These are phyloP conservation scores for Dendrobium huoshanense DNA, from an alignment of 106 monocot species.

Conservation along the genomic window DNA sequence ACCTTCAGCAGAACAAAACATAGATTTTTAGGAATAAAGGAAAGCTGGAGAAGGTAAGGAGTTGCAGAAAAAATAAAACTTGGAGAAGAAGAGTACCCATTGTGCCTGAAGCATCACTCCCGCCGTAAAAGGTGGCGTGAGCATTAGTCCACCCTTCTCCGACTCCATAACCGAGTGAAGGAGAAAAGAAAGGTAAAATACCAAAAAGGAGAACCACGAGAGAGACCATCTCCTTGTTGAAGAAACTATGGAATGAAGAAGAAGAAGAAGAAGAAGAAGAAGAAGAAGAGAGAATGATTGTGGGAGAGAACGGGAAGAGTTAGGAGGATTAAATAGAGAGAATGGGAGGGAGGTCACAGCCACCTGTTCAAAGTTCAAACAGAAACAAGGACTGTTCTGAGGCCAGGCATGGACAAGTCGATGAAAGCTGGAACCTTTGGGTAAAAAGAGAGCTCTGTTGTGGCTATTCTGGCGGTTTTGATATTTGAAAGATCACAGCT, in stretches of 20 bases:
- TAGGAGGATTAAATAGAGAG: constrained; percentile 6
- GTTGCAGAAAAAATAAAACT: neutral
- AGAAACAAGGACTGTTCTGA: neutral
- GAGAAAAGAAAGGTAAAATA: constrained; percentile 15
- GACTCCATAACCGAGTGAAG: constrained; percentile 21
- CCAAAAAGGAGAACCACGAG: constrained; percentile 10
- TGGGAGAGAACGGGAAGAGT: neutral
- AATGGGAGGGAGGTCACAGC: neutral
- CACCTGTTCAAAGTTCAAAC: neutral
- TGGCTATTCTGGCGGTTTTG: neutral
- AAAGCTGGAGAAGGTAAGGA: neutral
- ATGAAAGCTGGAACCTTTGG: neutral
- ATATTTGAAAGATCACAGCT: neutral
- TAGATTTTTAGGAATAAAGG: neutral
- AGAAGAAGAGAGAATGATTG: neutral
- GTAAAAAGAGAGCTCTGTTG: neutral
- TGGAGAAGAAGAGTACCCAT: constrained; percentile 35
- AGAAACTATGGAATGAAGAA: neutral
- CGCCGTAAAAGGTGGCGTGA: constrained; percentile 81
- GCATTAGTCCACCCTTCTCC: constrained; percentile 52
- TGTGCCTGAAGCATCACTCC: constrained; percentile 77
- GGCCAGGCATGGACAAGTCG: neutral
- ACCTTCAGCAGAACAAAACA: constrained; percentile 20
- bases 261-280: neutral
- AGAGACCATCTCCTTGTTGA: constrained; percentile 9